Conservation (phyloP, 805 yeast species). For the Dipodascus albidus region DNA sequence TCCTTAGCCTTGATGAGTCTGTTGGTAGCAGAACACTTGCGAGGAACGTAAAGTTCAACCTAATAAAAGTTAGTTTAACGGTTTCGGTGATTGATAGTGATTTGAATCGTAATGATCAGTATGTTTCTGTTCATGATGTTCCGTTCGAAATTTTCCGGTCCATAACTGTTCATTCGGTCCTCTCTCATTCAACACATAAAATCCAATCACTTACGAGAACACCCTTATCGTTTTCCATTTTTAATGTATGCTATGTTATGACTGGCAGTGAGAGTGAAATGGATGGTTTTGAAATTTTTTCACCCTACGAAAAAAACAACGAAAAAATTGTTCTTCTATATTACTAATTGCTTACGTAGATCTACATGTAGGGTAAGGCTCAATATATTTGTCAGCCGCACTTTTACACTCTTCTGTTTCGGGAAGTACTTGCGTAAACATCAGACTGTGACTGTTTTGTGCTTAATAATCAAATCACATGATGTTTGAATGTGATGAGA, state of each 20-base stretch:
- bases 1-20: constrained; percentile 99
- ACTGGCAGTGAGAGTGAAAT: neutral
- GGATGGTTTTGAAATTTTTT: neutral
- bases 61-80: constrained; percentile 30
- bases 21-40: constrained; percentile 99
- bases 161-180: neutral
- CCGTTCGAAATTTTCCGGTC: constrained; percentile 1
- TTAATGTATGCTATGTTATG: constrained; percentile 26
- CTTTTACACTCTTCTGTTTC: neutral
- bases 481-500: neutral
- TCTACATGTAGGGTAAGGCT: neutral
- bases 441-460: neutral
- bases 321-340: neutral
- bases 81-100: constrained; percentile 1
- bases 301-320: neutral
- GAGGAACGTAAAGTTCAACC: constrained; percentile 99
- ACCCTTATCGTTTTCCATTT: constrained; percentile 99
- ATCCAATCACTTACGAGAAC: constrained; percentile 98
- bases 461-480: neutral
- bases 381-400: too few species aligned
- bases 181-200: too few species aligned
- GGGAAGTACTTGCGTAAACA: neutral
- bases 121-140: neutral
- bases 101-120: neutral
- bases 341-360: neutral